phyloP scores from a whole-genome alignment of 1,284 basidiomycete genomes.

The Ustilago crameri region DNA sequence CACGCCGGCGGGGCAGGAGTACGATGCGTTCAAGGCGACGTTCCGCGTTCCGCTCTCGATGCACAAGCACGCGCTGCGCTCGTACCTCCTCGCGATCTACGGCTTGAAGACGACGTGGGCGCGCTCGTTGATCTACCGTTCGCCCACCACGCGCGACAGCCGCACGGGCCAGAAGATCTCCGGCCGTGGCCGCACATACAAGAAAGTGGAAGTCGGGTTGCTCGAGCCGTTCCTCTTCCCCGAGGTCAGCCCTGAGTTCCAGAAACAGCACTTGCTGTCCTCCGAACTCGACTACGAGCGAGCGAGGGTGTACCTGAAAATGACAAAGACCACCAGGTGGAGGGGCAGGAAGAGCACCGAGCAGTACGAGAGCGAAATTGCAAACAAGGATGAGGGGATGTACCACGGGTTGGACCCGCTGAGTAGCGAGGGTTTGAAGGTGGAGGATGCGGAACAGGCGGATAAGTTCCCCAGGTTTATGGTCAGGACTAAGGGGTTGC shows the following conservation, averaged over 20 bases:
- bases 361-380: slow-evolving; percentile 39
- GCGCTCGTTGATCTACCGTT: slow-evolving; percentile 84
- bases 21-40: slow-evolving; percentile 93
- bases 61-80: slow-evolving; percentile 90
- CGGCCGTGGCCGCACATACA: slow-evolving; percentile 54
- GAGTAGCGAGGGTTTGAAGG: slow-evolving; percentile 11
- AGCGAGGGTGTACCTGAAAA: slow-evolving; percentile 52
- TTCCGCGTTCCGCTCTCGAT: slow-evolving; percentile 84
- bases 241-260: slow-evolving; percentile 53
- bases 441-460: slow-evolving; percentile 3
- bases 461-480: slow-evolving; percentile 38
- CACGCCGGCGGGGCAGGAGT: slow-evolving; percentile 79
- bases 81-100: slow-evolving; percentile 84
- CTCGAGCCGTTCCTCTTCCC: slow-evolving; percentile 67
- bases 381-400: slow-evolving; percentile 12
- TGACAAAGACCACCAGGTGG: slow-evolving; percentile 60
- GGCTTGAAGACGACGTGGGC: slow-evolving; percentile 85
- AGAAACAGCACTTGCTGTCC: slow-evolving; percentile 45
- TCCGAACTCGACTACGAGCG: slow-evolving; percentile 58
- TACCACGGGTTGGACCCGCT: slow-evolving; percentile 30
- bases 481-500: slow-evolving; percentile 46
- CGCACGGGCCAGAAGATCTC: slow-evolving; percentile 72
- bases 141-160: slow-evolving; percentile 43
- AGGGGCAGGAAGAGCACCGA: slow-evolving; percentile 44
- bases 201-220: slow-evolving; percentile 67